A percentile compares a stretch with the other conserved stretches of the same genome.
Evolutionary conservation across 2,329 filamentous ascomycete species (phyloP).

Genomic region (Mycogone perniciosa): DNA sequence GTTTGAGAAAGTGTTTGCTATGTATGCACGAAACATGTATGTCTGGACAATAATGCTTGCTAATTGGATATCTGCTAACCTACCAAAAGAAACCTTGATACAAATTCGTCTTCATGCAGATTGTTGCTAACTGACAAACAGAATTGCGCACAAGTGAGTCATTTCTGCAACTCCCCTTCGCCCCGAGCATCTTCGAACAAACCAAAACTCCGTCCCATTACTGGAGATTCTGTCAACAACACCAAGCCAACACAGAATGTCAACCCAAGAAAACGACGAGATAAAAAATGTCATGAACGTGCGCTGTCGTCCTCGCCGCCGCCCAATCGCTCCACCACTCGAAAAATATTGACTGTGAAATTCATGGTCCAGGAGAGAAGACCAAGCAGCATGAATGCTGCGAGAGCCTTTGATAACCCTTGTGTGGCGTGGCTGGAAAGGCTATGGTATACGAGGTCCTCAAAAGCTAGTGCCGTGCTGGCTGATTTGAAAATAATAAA

Average conservation of each 20-base stretch:
- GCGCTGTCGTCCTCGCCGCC: conserved; percentile 41
- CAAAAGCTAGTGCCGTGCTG: conserved; percentile 84
- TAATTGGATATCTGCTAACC: too few species aligned
- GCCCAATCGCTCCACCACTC: conserved; percentile 56
- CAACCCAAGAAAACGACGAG: neutral
- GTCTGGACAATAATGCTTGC: too few species aligned
- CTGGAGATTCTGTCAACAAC: neutral
- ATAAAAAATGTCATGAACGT: conserved; percentile 8
- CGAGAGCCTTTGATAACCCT: conserved; percentile 60
- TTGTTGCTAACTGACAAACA: too few species aligned
- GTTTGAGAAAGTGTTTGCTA: too few species aligned
- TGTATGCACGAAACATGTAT: too few species aligned
- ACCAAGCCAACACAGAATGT: neutral
- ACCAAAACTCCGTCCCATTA: neutral
- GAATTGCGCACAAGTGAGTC: too few species aligned
- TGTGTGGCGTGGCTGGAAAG: conserved; percentile 34
- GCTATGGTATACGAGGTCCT: conserved; percentile 61
- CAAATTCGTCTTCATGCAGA: too few species aligned
- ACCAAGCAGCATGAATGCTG: conserved; percentile 72
- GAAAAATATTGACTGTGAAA: conserved; percentile 78
- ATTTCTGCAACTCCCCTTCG: too few species aligned
- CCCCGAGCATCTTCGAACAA: too few species aligned
- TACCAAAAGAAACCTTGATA: too few species aligned
- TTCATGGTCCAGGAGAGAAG: conserved; percentile 86
- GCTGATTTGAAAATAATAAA: conserved; percentile 98